Evolutionary conservation across 148 eudicot genomes (phyloP), one percentile per base, ranked within the genome.

Genomic region (Pouteria glomerata): DNA sequence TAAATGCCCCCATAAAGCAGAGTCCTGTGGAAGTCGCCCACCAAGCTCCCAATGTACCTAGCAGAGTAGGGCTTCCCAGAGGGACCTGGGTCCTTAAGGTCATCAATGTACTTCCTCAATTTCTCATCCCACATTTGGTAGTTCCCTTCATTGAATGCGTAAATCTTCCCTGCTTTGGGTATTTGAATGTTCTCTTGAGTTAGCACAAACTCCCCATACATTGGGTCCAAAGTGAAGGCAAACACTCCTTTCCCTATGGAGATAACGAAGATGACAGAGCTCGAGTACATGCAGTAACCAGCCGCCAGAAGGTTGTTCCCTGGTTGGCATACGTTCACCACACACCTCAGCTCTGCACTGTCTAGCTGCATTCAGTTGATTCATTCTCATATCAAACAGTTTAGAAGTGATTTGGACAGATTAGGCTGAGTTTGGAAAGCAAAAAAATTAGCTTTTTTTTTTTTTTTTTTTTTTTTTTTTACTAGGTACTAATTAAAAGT

Each of bases 261-360:
- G 21, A 94, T 78, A 18, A 94, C 98, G 42, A 94, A 94, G 82
- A 94, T 94, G 14, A 94, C 76, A 0, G 98, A 94, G 85, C 98
- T 94, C 0, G 97, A 94, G 87, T 94, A 94, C 98, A 94, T 94
- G 82, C 98, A 94, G 73, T 94, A 94, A 21, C 98, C 98, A 0
- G 98, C 98, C 24, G 97, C 98, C 8, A 94, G 89, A 50, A 94
- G 96, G 75, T 94, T 94, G 72, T 35, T 88, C 41, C 97, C 97
- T 10, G 98, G 98, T 51, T 94, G 98, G 79, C 98, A 94, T 19
- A 94, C 98, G 42, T 82, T 91, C n/a, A 94, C 81, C 3, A 94
- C 70, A 23, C 98, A 94, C 80, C 82, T 85, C 59, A 88, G 93
- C 63, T 85, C 73, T 59, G 35, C 77, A 0, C 64, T 66, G 70